Evolutionary conservation across 2,329 filamentous ascomycete genomes (phyloP).

Genomic region (Pestalotiopsis fici): DNA sequence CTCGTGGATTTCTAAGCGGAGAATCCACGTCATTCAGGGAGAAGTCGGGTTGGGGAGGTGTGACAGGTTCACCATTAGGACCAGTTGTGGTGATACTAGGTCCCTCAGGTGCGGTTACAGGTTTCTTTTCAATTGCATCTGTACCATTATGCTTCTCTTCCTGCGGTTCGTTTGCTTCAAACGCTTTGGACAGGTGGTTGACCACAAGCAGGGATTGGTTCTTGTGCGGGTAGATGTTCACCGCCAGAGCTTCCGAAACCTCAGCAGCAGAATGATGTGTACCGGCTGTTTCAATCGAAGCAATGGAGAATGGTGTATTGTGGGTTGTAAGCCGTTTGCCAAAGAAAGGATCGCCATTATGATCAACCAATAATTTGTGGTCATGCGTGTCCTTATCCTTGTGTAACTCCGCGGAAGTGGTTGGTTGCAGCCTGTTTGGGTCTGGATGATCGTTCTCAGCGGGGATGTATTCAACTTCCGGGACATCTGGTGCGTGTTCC

Average conservation of each 20-base stretch:
- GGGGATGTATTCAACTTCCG: conserved; percentile 25
- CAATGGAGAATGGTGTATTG: conserved; percentile 63
- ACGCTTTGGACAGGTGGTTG: conserved; percentile 53
- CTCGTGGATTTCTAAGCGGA: conserved; percentile 61
- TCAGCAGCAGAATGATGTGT: conserved; percentile 58
- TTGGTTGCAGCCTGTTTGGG: conserved; percentile 28
- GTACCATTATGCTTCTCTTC: conserved; percentile 21
- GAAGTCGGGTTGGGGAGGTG: conserved; percentile 52
- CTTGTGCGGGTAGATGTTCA: conserved; percentile 65
- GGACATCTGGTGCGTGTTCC: conserved; percentile 19
- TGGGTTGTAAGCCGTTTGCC: conserved; percentile 54
- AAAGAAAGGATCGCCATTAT: conserved; percentile 55
- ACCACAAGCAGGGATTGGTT: conserved; percentile 65
- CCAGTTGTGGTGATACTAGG: conserved; percentile 40
- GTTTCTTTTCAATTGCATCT: conserved; percentile 13
- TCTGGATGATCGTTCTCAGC: conserved; percentile 19
- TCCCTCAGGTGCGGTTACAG: conserved; percentile 24
- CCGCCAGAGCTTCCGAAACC: conserved; percentile 62
- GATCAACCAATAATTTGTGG: conserved; percentile 44
- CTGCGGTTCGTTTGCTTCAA: conserved; percentile 41
- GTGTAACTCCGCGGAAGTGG: conserved; percentile 35
- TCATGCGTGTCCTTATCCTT: conserved; percentile 25
- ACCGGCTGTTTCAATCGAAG: conserved; percentile 61
- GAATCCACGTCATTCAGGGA: conserved; percentile 59
- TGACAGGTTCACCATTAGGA: conserved; percentile 44